Percentiles rank a stretch among this genome's conserved stretches.
Evolutionary conservation across 1,284 basidiomycete genomes (phyloP).

Genomic region (Puccinia coronata): DNA sequence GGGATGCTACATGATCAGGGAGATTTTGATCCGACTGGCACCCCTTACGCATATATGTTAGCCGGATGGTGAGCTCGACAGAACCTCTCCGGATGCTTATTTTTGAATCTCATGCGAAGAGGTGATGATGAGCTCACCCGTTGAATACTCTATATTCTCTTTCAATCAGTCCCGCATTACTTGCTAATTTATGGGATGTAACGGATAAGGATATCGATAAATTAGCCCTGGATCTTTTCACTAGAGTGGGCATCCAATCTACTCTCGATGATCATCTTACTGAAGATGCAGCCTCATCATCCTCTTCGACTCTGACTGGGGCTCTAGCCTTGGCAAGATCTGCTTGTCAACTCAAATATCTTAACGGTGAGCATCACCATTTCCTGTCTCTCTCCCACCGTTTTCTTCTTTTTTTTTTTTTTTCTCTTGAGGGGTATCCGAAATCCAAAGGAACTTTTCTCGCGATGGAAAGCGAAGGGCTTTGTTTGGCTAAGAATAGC

Average conservation of each 20-base stretch:
- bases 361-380: constrained; percentile 39
- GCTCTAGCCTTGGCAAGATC: constrained; percentile 38
- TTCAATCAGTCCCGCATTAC: constrained; percentile 74
- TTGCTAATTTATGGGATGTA: constrained; percentile 97
- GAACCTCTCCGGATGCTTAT: constrained; percentile 88
- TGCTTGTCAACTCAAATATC: constrained; percentile 40
- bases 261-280: neutral
- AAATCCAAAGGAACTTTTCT: too few species aligned
- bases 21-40: constrained; percentile 86
- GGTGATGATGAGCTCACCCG: too few species aligned
- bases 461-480: too few species aligned
- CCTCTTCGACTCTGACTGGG: constrained; percentile 12
- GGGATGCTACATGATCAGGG: constrained; percentile 84
- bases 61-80: constrained; percentile 84
- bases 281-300: neutral
- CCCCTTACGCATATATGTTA: constrained; percentile 91
- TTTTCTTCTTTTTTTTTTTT: neutral
- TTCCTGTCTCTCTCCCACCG: neutral
- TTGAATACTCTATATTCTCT: neutral
- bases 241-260: constrained; percentile 55
- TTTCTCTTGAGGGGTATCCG: neutral
- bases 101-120: neutral
- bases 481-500: neutral
- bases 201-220: constrained; percentile 96
- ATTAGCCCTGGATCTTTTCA: constrained; percentile 80